These are phyloP conservation scores for Rhodotorula babjevae DNA, from an alignment of 768 basidiomycete genomes.

Conservation along the genomic window DNA sequence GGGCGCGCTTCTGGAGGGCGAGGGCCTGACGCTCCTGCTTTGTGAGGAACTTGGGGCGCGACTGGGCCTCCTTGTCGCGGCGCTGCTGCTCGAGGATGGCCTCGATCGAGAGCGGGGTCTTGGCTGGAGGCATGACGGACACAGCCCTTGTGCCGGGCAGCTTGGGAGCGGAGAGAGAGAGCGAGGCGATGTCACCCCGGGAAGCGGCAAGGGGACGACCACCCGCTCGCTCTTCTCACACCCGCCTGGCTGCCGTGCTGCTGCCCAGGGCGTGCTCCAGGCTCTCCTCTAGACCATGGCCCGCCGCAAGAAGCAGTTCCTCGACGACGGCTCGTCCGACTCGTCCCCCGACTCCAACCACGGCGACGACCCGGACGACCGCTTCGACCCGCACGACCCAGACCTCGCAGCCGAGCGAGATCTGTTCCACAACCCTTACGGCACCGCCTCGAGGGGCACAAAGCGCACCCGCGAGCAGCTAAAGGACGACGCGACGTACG, in stretches of 20 bases:
- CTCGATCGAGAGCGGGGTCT: slow-evolving; percentile 75
- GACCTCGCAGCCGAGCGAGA: slow-evolving; percentile 68
- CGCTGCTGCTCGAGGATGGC: slow-evolving; percentile 78
- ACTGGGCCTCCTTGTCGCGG: slow-evolving; percentile 78
- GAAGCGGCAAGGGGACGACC: too few relatives aligned
- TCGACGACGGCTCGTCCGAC: slow-evolving; percentile 21
- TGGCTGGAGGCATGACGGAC: slow-evolving; percentile 10
- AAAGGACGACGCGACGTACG: slow-evolving; percentile 71
- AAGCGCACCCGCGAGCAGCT: slow-evolving; percentile 60
- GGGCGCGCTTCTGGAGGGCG: slow-evolving; percentile 77
- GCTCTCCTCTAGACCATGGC: slow-evolving; percentile 40
- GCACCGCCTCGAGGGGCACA: slow-evolving; percentile 8
- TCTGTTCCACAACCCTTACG: slow-evolving; percentile 71
- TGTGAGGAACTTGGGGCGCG: slow-evolving; percentile 90
- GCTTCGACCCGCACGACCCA: slow-evolving; percentile 50
- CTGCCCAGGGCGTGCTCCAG: too few relatives aligned
- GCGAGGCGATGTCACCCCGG: background rate
- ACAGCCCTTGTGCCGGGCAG: background rate
- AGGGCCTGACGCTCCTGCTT: slow-evolving; percentile 86
- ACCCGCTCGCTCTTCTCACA: background rate
- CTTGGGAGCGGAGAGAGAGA: background rate
- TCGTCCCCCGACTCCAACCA: slow-evolving; percentile 58
- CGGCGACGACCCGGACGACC: slow-evolving; percentile 35
- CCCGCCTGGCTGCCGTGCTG: too few relatives aligned
- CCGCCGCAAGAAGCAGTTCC: slow-evolving; percentile 45